Base-by-base conservation (phyloP, 331 rosid species). In the Rhamnella rubrinervis region DNA sequence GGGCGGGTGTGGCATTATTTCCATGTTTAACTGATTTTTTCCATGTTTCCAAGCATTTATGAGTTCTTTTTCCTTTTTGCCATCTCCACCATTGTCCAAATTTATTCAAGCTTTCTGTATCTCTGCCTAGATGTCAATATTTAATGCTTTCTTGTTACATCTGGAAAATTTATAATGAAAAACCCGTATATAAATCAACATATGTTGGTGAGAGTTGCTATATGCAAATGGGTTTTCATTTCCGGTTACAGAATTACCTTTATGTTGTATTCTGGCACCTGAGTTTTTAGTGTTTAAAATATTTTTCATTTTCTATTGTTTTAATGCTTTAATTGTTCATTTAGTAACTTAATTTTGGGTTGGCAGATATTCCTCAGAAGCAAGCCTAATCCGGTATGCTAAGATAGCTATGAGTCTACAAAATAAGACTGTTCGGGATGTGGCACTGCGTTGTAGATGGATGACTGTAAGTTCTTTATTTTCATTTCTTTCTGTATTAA, bases 381-480 rank as follows among this genome's bases (percentile, higher is more conserved):
- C 92, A 25, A 87, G 70, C 83, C 76, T 89, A 61, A 78, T 81
- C 44, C 92, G 96, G 61, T 91, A 91, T 65, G 97, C 97, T 0
- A 89, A 89, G 90, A 89, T 91, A 75, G 98, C 97, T 50, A 81
- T 80, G 85, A 84, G 46, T 79, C 88, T 95, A 72, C 96, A 87
- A 70, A 82, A 83, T 64, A 95, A 95, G 85, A 91, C 96, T 1
- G 96, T 87, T 26, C 89, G 96, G 37, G 98, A 95, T 81, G 96
- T 95, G 60, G 98, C 98, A 14, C 75, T 91, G 78, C 97, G 98
- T 65, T 87, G 91, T 76, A 84, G 97, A 85, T 95, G 98, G 98
- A 95, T 91, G 98, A 91, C 80, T 38, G 98, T 95, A 82, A 87
- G 97, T 55, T 72, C 40, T 55, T 56, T 25, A 46, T 55, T 68